Conservation (phyloP, 306 rosid species). For the Mimosa pudica region DNA sequence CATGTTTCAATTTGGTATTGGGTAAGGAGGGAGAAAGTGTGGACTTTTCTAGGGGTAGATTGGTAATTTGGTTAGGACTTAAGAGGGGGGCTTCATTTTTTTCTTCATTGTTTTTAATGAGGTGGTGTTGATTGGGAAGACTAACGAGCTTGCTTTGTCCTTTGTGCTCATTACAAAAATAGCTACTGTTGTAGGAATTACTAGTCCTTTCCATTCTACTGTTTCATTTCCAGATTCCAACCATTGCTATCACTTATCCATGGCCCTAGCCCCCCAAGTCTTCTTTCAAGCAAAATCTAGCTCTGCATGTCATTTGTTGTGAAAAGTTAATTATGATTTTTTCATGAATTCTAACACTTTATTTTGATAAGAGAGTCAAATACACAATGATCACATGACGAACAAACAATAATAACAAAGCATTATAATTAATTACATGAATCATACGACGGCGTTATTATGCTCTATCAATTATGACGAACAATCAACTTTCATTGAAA, state of each 20-base stretch:
- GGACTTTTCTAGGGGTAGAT: background rate
- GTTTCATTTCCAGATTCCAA: background rate
- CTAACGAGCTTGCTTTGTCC: background rate
- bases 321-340: background rate
- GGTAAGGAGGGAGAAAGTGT: conserved; percentile 16
- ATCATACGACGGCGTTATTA: no score
- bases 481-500: background rate
- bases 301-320: background rate
- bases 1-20: conserved; percentile 33
- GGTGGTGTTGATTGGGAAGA: background rate
- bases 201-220: background rate
- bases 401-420: no score
- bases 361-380: no score
- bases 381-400: no score
- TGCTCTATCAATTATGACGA: no score
- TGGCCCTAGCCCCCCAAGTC: background rate
- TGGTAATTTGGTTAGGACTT: conserved; percentile 11
- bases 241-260: background rate
- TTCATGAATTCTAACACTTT: no score
- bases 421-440: no score
- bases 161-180: background rate
- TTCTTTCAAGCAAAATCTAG: background rate
- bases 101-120: background rate
- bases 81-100: background rate
- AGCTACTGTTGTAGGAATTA: background rate